phyloP scores from a whole-genome alignment of 2,329 filamentous ascomycete species.

The Aspergillus transmontanensis region DNA sequence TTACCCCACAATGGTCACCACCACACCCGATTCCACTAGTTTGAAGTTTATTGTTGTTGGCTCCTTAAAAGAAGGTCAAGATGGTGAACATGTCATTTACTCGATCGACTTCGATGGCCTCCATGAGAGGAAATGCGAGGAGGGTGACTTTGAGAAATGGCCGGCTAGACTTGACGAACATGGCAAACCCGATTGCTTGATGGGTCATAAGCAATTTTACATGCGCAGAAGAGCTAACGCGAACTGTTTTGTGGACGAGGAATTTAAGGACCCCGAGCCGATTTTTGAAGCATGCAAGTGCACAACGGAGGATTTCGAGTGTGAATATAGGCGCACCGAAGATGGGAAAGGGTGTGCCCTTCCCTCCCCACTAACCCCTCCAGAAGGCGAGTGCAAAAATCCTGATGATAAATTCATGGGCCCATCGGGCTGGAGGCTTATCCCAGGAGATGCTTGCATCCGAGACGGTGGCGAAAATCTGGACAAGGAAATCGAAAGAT shows the following conservation, averaged over 20 bases:
- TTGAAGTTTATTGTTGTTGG: conserved; percentile 85
- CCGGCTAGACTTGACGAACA: conserved; percentile 78
- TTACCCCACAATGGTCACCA: conserved; percentile 74
- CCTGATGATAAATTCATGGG: conserved; percentile 76
- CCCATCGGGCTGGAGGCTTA: conserved; percentile 87
- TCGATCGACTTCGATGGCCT: conserved; percentile 82
- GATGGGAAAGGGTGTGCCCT: conserved; percentile 71
- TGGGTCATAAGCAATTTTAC: conserved; percentile 93
- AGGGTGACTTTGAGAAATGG: conserved; percentile 79
- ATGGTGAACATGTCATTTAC: conserved; percentile 64
- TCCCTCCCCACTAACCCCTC: conserved; percentile 63
- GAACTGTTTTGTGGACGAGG: conserved; percentile 83
- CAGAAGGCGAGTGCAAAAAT: conserved; percentile 73
- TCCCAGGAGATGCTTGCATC: conserved; percentile 78
- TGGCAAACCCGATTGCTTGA: conserved; percentile 81
- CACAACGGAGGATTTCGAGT: conserved; percentile 85
- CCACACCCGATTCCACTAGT: conserved; percentile 88
- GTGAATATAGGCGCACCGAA: conserved; percentile 78
- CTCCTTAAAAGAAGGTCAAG: conserved; percentile 52
- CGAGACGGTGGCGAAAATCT: conserved; percentile 64
- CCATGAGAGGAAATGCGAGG: conserved; percentile 75
- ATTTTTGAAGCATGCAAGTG: conserved; percentile 78
- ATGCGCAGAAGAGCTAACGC: conserved; percentile 81
- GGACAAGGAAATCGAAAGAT: conserved; percentile 71
- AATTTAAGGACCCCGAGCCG: conserved; percentile 77